Evolutionary conservation across 1,139 yeast species (phyloP).

Genomic region (Geotrichum siamense): DNA sequence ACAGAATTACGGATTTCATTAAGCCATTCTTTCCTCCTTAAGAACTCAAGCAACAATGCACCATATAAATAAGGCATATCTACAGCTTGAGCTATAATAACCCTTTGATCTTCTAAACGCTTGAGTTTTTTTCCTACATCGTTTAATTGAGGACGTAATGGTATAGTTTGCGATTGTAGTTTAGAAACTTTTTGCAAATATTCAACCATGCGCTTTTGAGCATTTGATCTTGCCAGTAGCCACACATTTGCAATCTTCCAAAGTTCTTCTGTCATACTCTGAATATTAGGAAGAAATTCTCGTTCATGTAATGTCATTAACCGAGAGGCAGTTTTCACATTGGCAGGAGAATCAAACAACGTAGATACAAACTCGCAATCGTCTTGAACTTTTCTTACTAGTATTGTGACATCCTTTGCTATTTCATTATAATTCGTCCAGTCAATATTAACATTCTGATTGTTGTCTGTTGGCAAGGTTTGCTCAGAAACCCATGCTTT

Average conservation of each 20-base stretch:
- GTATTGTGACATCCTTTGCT: conserved; percentile 28
- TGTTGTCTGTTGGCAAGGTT: conserved; percentile 13
- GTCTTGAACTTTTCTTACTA: conserved; percentile 25
- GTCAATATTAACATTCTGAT: conserved; percentile 3
- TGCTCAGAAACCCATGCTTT: conserved; percentile 19
- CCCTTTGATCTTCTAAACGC: conserved; percentile 41
- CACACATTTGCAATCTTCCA: conserved; percentile 20
- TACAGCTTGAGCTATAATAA: conserved; percentile 45
- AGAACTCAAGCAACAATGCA: conserved; percentile 57
- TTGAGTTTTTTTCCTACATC: conserved; percentile 33
- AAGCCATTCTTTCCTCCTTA: conserved; percentile 65
- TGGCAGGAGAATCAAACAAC: conserved; percentile 24
- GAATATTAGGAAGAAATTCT: conserved; percentile 28
- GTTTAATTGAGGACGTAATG: conserved; percentile 28
- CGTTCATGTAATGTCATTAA: conserved; percentile 24
- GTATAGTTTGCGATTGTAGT: conserved; percentile 30
- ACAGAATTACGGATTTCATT: conserved; percentile 47
- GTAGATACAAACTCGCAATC: conserved; percentile 28
- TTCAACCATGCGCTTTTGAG: conserved; percentile 21
- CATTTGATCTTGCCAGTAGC: conserved; percentile 19
- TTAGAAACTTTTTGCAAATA: conserved; percentile 28
- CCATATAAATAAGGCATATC: conserved; percentile 83
- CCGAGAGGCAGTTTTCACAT: conserved; percentile 21
- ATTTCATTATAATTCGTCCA: conserved; percentile 20
- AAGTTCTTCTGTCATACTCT: conserved; percentile 23